These are phyloP conservation scores for Globisporangium orthogonon DNA, from an alignment of 352 stramenopile species.

Conservation along the genomic window DNA sequence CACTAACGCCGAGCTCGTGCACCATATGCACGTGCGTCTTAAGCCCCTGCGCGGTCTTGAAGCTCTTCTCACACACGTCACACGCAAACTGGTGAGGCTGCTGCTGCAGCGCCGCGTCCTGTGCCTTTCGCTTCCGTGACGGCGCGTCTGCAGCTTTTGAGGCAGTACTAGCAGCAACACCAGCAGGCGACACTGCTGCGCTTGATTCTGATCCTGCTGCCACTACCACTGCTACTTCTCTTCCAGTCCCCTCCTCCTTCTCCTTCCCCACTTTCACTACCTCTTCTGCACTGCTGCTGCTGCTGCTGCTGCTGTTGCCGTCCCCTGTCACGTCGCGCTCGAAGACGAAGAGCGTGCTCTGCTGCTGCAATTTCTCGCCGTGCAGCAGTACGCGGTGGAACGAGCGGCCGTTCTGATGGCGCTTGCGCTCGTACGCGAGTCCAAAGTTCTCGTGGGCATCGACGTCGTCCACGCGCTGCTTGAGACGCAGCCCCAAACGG, in stretches of 20 bases:
- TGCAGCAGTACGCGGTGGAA: conserved; percentile 76
- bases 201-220: no score
- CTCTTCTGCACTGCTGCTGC: no score
- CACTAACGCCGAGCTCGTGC: conserved; percentile 48
- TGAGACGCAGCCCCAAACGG: conserved; percentile 35
- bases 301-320: no score
- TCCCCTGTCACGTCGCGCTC: background rate
- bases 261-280: no score
- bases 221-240: no score
- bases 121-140: conserved; percentile 32
- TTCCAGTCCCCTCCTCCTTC: no score
- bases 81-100: conserved; percentile 25
- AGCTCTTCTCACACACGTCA: conserved; percentile 47
- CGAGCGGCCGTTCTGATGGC: conserved; percentile 84
- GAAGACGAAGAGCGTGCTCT: conserved; percentile 64
- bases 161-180: no score
- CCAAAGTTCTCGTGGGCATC: conserved; percentile 26
- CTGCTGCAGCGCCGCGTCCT: conserved; percentile 3
- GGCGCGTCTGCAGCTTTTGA: background rate
- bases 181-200: no score
- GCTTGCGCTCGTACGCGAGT: conserved; percentile 71
- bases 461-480: conserved; percentile 40
- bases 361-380: conserved; percentile 59
- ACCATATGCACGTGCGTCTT: conserved; percentile 82
- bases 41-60: conserved; percentile 65